phyloP scores from a whole-genome alignment of 2,329 filamentous ascomycete species.

The Exutisphaerella laricina region DNA sequence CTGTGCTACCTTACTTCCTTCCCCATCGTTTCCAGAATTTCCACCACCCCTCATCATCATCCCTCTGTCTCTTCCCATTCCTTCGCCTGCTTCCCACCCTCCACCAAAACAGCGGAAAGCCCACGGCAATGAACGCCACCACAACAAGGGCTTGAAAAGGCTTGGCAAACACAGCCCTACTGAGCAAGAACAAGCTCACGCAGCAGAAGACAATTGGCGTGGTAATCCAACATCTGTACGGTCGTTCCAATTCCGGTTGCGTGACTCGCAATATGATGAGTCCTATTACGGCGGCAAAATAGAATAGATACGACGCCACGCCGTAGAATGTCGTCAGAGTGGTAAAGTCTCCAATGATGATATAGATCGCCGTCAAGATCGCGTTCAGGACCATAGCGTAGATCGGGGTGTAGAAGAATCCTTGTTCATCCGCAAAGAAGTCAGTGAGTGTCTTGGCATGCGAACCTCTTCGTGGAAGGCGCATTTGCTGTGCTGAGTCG shows the following conservation, averaged over 20 bases:
- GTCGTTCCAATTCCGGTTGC: constrained; percentile 81
- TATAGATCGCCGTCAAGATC: constrained; percentile 66
- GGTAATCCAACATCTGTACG: constrained; percentile 93
- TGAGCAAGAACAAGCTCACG: constrained; percentile 87
- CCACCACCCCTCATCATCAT: constrained; percentile 33
- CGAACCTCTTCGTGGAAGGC: constrained; percentile 46
- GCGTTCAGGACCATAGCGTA: constrained; percentile 82
- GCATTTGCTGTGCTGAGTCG: constrained; percentile 32
- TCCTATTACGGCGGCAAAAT: constrained; percentile 90
- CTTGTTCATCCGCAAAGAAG: constrained; percentile 70
- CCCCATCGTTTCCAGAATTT: constrained; percentile 44
- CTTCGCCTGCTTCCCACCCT: constrained; percentile 59
- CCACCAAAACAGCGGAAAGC: constrained; percentile 85
- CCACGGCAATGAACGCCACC: constrained; percentile 73
- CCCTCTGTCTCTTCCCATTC: constrained; percentile 25
- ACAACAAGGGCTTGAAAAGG: constrained; percentile 87
- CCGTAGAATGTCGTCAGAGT: constrained; percentile 96
- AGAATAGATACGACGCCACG: constrained; percentile 94
- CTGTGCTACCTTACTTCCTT: constrained; percentile 9
- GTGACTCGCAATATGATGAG: constrained; percentile 83
- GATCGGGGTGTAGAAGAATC: constrained; percentile 89
- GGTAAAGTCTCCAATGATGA: constrained; percentile 80
- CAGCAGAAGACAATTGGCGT: constrained; percentile 99
- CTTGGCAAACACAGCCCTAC: constrained; percentile 81
- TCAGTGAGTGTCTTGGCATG: constrained; percentile 51